phyloP scores from a whole-genome alignment of 768 basidiomycete species.

The Auriscalpium orientale region DNA sequence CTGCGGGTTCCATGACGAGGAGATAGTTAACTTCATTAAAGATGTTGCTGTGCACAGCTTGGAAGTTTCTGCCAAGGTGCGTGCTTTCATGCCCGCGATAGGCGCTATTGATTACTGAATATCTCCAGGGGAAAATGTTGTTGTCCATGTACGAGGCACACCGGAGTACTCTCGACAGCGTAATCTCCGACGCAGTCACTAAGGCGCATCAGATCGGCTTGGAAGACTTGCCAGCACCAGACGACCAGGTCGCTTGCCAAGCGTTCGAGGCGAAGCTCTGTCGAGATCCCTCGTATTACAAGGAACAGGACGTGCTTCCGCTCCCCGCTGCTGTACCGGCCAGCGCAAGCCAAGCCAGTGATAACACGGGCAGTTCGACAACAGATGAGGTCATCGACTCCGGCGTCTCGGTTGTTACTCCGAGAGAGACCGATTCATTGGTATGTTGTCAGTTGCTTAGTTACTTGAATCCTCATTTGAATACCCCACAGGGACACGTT shows the following conservation, averaged over 20 bases:
- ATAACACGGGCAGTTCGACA: too few relatives aligned
- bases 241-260: constrained; percentile 38
- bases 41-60: constrained; percentile 57
- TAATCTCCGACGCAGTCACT: constrained; percentile 38
- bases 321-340: too few relatives aligned
- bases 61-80: constrained; percentile 47
- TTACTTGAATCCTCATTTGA: neutral
- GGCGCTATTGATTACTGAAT: constrained; percentile 1
- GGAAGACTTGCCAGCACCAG: constrained; percentile 48
- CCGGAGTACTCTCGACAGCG: constrained; percentile 30
- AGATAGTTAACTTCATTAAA: constrained; percentile 38
- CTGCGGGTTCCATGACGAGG: constrained; percentile 34
- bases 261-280: constrained; percentile 46
- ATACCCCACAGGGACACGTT: neutral
- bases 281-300: constrained; percentile 28
- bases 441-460: too few relatives aligned
- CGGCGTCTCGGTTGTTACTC: too few relatives aligned
- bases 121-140: constrained; percentile 54
- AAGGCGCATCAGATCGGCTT: constrained; percentile 43
- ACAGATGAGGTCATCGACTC: too few relatives aligned
- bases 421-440: too few relatives aligned
- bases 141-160: constrained; percentile 46
- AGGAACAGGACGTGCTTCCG: constrained; percentile 18
- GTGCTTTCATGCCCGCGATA: neutral
- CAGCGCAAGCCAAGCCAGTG: too few relatives aligned